Evolutionary conservation across 2,329 filamentous ascomycete genomes (phyloP).

Genomic region (Botrytis medusae): DNA sequence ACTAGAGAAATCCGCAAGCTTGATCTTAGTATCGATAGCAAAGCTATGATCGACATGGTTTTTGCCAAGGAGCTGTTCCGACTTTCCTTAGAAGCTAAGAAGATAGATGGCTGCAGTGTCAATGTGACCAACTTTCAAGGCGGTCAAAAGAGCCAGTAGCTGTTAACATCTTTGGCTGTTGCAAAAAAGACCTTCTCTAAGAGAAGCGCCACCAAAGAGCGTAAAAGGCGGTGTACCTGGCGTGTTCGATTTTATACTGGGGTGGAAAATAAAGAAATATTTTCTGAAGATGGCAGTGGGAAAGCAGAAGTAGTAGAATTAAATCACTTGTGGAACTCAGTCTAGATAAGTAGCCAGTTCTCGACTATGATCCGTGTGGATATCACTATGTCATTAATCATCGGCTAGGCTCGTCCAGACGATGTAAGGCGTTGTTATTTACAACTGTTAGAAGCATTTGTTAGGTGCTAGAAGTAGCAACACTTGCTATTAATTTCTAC

Average conservation of each 20-base stretch:
- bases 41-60: not conserved
- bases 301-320: not conserved
- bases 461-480: not conserved
- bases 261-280: not conserved
- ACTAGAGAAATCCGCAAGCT: not conserved
- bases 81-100: not conserved
- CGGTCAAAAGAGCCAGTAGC: not conserved
- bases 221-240: not conserved
- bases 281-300: constrained; percentile 5
- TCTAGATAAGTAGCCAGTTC: not conserved
- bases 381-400: not conserved
- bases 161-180: not conserved
- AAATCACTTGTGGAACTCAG: not conserved
- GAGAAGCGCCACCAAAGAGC: not conserved
- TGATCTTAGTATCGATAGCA: constrained; percentile 11
- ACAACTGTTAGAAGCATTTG: not conserved
- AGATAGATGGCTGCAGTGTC: constrained; percentile 2
- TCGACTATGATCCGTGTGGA: not conserved
- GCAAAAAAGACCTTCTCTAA: not conserved
- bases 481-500: not conserved
- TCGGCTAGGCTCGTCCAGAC: not conserved
- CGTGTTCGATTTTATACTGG: not conserved
- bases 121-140: not conserved
- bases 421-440: not conserved
- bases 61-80: constrained; percentile 11